Evolutionary conservation across 805 yeast species (phyloP).

Genomic region (Naumovozyma castellii): DNA sequence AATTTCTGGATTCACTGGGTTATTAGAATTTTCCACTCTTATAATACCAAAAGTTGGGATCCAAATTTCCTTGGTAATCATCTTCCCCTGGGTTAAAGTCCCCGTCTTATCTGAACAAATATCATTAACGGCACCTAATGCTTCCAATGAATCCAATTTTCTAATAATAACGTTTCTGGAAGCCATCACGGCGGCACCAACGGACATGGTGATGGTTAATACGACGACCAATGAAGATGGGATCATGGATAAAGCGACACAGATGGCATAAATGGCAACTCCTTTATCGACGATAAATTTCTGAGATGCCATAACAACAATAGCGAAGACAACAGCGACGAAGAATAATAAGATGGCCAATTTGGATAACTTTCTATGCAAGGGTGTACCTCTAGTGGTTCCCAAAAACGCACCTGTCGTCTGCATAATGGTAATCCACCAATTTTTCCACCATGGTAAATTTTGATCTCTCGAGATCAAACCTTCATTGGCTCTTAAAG

Average conservation of each 20-base stretch:
- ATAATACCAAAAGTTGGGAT: constrained; percentile 64
- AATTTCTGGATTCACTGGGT: constrained; percentile 89
- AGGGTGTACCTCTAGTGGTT: constrained; percentile 69
- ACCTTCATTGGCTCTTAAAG: constrained; percentile 37
- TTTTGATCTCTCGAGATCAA: constrained; percentile 32
- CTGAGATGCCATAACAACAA: constrained; percentile 81
- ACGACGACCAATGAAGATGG: constrained; percentile 98
- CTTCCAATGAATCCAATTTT: constrained; percentile 87
- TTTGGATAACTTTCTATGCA: constrained; percentile 65
- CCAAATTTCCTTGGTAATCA: constrained; percentile 83
- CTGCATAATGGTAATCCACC: constrained; percentile 37
- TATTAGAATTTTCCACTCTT: constrained; percentile 53
- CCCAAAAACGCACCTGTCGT: constrained; percentile 64
- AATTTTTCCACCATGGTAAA: constrained; percentile 33
- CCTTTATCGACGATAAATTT: constrained; percentile 62
- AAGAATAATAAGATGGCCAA: constrained; percentile 63
- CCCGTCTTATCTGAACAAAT: constrained; percentile 90
- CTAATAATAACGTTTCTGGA: constrained; percentile 86
- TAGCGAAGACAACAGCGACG: constrained; percentile 77
- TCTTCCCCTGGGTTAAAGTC: constrained; percentile 80
- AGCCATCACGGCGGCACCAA: constrained; percentile 96
- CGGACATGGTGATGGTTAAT: constrained; percentile 91
- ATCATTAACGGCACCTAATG: constrained; percentile 87
- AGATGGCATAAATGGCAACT: constrained; percentile 82
- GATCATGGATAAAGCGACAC: constrained; percentile 96